A percentile compares a stretch with the other conserved stretches of the same genome.
Evolutionary conservation across 164 flowering plant species (phyloP).

Genomic region (Liquidambar formosana): DNA sequence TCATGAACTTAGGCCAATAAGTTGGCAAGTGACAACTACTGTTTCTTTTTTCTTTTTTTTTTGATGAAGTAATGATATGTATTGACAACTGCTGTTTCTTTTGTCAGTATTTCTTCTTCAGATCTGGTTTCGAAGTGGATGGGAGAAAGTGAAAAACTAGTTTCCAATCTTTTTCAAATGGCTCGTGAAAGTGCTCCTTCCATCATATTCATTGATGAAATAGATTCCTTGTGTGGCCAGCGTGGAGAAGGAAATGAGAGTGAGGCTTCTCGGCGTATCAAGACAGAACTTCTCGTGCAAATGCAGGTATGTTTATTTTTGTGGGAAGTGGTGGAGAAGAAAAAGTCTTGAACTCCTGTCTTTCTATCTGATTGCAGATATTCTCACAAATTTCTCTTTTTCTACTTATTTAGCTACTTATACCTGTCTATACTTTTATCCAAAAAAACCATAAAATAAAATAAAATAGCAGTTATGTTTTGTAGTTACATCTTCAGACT

Average conservation of each 20-base stretch:
- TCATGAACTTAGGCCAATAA: constrained; percentile 15
- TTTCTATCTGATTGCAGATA: too few relatives aligned
- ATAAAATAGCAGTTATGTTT: too few relatives aligned
- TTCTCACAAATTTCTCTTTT: too few relatives aligned
- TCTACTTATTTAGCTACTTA: too few relatives aligned
- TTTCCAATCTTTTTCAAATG: constrained; percentile 95
- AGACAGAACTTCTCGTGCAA: constrained; percentile 97
- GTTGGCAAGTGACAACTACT: constrained; percentile 27
- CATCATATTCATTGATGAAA: constrained; percentile 93
- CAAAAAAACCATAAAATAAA: too few relatives aligned
- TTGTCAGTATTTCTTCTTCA: constrained; percentile 85
- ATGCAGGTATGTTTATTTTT: constrained; percentile 76
- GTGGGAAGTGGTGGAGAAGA: not conserved
- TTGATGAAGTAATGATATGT: too few relatives aligned
- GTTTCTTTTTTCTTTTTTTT: constrained; percentile 25
- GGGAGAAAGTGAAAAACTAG: constrained; percentile 99
- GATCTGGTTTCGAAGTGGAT: constrained; percentile 99
- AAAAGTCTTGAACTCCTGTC: not conserved
- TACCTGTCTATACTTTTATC: too few relatives aligned
- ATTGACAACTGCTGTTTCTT: constrained; percentile 23
- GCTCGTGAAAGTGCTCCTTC: constrained; percentile 98
- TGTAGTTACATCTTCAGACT: not conserved
- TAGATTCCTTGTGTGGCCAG: constrained; percentile 93
- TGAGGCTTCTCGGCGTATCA: constrained; percentile 98
- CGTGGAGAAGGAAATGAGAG: constrained; percentile 99